These are phyloP conservation scores for Xylaria multiplex DNA, from an alignment of 2,329 filamentous ascomycete genomes.

Conservation along the genomic window DNA sequence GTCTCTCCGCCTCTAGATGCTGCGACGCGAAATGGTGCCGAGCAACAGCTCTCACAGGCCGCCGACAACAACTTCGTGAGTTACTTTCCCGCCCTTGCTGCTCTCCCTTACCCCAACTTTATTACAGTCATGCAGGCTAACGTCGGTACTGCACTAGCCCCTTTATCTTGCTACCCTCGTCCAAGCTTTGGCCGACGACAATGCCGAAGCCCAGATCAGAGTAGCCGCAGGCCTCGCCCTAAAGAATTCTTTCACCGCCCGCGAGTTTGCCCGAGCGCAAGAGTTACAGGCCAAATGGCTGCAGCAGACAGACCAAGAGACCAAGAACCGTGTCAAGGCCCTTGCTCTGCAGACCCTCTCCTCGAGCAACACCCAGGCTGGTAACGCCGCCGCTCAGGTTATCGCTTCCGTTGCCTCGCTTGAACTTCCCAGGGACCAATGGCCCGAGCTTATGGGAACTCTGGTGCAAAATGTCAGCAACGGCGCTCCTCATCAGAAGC, in stretches of 20 bases:
- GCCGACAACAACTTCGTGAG: constrained; percentile 94
- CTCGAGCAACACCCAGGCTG: constrained; percentile 82
- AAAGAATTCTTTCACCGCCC: constrained; percentile 97
- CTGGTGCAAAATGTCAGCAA: constrained; percentile 93
- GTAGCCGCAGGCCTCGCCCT: constrained; percentile 94
- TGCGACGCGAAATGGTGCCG: constrained; percentile 86
- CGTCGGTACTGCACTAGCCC: constrained; percentile 60
- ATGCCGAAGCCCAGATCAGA: constrained; percentile 83
- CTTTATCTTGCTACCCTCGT: constrained; percentile 93
- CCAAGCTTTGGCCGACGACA: constrained; percentile 92
- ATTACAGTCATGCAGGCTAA: constrained; percentile 30
- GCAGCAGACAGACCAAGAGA: constrained; percentile 79
- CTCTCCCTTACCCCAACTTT: constrained; percentile 24
- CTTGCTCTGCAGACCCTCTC: constrained; percentile 87
- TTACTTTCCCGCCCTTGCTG: constrained; percentile 38
- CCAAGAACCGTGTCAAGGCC: constrained; percentile 89
- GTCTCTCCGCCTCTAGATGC: constrained; percentile 71
- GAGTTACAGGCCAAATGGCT: constrained; percentile 96
- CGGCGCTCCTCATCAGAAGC: constrained; percentile 88
- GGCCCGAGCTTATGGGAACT: constrained; percentile 87
- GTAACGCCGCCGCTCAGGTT: constrained; percentile 91
- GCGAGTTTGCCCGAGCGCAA: constrained; percentile 86
- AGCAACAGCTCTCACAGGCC: constrained; percentile 92
- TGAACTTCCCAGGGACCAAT: constrained; percentile 92
- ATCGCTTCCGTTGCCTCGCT: constrained; percentile 94